These are phyloP conservation scores for Xanthoconium purpureum DNA, from an alignment of 768 basidiomycete species.

Conservation along the genomic window DNA sequence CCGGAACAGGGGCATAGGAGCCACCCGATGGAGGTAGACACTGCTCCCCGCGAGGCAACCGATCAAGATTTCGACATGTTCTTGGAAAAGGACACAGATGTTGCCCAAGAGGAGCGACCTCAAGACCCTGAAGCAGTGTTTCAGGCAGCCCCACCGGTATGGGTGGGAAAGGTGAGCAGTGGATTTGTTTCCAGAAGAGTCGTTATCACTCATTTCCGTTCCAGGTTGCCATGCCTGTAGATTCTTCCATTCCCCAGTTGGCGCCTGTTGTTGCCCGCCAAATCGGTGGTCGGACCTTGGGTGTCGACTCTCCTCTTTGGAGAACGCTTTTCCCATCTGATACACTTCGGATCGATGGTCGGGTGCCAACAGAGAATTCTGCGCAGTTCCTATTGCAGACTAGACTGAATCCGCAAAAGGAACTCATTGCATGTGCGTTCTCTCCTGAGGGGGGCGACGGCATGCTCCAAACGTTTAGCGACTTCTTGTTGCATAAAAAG, in stretches of 20 bases:
- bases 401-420: conserved; percentile 71
- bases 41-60: conserved; percentile 43
- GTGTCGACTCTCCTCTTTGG: conserved; percentile 63
- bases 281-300: conserved; percentile 69
- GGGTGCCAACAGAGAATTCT: conserved; percentile 75
- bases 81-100: conserved; percentile 52
- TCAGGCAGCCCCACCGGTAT: conserved; percentile 59
- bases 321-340: conserved; percentile 69
- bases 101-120: conserved; percentile 21
- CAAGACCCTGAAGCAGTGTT: conserved; percentile 50
- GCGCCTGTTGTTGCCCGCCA: conserved; percentile 70
- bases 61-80: conserved; percentile 90
- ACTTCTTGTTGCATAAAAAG: conserved; percentile 72
- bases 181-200: neutral
- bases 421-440: conserved; percentile 76
- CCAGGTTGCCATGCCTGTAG: conserved; percentile 78
- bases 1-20: conserved; percentile 38
- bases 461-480: conserved; percentile 58
- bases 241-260: conserved; percentile 65
- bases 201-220: conserved; percentile 16
- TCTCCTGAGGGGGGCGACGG: conserved; percentile 46
- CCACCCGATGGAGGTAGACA: conserved; percentile 44
- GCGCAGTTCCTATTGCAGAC: conserved; percentile 76
- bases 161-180: conserved; percentile 67
- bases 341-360: conserved; percentile 74